A percentile compares a stretch with the other conserved stretches of the same genome.
These are phyloP conservation scores for Aspergillus indologenus DNA, from an alignment of 495 filamentous ascomycete genomes.

Conservation along the genomic window DNA sequence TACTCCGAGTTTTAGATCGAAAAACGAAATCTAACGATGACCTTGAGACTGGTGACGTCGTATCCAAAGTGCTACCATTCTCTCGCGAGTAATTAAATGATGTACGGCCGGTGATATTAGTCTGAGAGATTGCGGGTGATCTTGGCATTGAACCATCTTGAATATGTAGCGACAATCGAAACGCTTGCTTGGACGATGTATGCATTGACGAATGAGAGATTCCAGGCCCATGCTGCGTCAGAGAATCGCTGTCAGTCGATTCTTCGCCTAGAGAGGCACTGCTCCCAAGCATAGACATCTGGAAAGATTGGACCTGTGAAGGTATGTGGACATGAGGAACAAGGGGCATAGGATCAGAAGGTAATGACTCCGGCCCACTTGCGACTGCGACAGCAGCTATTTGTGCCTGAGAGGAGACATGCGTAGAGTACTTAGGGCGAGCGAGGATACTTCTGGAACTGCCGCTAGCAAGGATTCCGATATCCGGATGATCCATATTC, in stretches of 20 bases:
- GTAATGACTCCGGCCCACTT: constrained; percentile 49
- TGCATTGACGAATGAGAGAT: constrained; percentile 28
- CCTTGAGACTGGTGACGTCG: constrained; percentile 48
- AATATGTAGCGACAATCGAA: constrained; percentile 43
- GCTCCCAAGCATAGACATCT: constrained; percentile 47
- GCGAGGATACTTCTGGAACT: constrained; percentile 33
- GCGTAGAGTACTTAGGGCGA: constrained; percentile 53
- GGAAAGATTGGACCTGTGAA: constrained; percentile 50
- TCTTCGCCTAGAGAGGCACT: constrained; percentile 40
- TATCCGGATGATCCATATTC: constrained; percentile 52
- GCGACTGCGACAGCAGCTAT: constrained; percentile 45
- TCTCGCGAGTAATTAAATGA: constrained; percentile 50
- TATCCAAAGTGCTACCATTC: constrained; percentile 40
- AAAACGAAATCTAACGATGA: constrained; percentile 58
- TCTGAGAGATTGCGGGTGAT: constrained; percentile 49
- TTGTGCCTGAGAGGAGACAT: constrained; percentile 55
- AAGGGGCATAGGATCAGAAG: constrained; percentile 59
- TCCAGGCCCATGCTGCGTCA: constrained; percentile 22
- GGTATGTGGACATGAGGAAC: constrained; percentile 55
- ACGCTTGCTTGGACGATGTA: constrained; percentile 31
- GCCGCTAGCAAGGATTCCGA: constrained; percentile 47
- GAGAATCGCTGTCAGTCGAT: constrained; percentile 24
- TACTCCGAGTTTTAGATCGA: constrained; percentile 44
- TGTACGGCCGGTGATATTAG: constrained; percentile 49
- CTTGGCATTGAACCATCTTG: constrained; percentile 48